Evolutionary conservation across 2,329 filamentous ascomycete species (phyloP).

Genomic region (Akanthomyces muscarius): DNA sequence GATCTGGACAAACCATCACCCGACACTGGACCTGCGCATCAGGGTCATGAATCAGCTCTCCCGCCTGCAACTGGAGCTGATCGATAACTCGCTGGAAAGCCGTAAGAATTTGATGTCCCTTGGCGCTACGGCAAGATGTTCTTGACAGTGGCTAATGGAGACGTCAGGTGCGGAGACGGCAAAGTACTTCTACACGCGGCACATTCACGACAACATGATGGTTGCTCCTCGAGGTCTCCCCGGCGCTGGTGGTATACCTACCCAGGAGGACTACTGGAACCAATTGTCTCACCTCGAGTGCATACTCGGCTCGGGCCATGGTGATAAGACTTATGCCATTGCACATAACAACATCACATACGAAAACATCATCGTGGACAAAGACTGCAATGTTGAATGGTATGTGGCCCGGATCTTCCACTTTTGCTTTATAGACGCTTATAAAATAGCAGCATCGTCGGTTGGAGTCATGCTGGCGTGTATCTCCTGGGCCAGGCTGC

Average conservation of each 20-base stretch:
- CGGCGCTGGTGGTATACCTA: not conserved
- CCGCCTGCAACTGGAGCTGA: not conserved
- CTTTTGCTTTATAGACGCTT: not conserved
- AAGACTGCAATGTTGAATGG: conserved; percentile 3
- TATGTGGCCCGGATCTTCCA: not conserved
- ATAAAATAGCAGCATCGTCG: not conserved
- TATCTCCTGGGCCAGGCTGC: not conserved
- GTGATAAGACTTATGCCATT: not conserved
- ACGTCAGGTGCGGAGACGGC: not conserved
- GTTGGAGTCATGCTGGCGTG: not conserved
- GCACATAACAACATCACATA: not conserved
- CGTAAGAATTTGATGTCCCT: not conserved
- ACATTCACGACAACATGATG: not conserved
- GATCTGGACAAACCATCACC: not conserved
- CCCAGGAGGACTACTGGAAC: not conserved
- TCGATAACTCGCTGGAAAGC: not conserved
- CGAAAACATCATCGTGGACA: conserved; percentile 1
- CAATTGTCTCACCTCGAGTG: not conserved
- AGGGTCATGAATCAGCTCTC: not conserved
- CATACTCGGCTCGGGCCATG: not conserved
- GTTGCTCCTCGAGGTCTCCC: not conserved
- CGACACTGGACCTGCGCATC: not conserved
- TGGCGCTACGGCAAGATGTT: too few species aligned
- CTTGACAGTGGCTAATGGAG: not conserved
- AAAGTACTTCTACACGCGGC: not conserved